Conservation (phyloP, 108 stramenopile genomes). For the Cyclotella choctawhatcheeana region DNA sequence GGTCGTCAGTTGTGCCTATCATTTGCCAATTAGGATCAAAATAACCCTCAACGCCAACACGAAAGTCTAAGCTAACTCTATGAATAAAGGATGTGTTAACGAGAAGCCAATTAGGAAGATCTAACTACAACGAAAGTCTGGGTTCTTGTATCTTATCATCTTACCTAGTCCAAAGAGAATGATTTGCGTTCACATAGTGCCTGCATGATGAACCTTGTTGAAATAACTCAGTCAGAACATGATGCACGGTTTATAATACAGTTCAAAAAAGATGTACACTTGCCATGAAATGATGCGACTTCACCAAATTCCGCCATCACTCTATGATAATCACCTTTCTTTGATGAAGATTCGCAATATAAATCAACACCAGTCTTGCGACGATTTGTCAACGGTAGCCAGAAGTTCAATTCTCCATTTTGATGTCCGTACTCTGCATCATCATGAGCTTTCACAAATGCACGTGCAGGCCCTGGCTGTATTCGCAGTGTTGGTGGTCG, state of each 20-base stretch:
- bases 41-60: conserved; percentile 85
- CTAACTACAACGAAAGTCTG: no score
- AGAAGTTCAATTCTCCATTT: conserved; percentile 91
- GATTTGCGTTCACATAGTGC: conserved; percentile 88
- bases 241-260: not conserved
- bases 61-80: conserved; percentile 84
- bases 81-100: not conserved
- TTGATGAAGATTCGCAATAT: conserved; percentile 63
- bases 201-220: conserved; percentile 53
- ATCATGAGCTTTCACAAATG: conserved; percentile 77
- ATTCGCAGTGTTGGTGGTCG: conserved; percentile 87
- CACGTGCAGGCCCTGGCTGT: conserved; percentile 87
- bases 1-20: conserved; percentile 87
- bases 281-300: conserved; percentile 80
- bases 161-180: conserved; percentile 52
- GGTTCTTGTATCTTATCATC: no score
- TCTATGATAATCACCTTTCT: conserved; percentile 74
- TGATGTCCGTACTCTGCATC: conserved; percentile 92
- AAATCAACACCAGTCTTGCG: conserved; percentile 74
- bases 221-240: not conserved
- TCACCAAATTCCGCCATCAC: conserved; percentile 67
- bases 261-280: not conserved
- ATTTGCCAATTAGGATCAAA: conserved; percentile 91
- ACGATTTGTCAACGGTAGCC: conserved; percentile 83
- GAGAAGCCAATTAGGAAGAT: not conserved